A percentile compares a stretch with the other conserved stretches of the same genome.
Conservation (phyloP, 2,329 filamentous ascomycete species). For the Fonsecaea erecta region DNA sequence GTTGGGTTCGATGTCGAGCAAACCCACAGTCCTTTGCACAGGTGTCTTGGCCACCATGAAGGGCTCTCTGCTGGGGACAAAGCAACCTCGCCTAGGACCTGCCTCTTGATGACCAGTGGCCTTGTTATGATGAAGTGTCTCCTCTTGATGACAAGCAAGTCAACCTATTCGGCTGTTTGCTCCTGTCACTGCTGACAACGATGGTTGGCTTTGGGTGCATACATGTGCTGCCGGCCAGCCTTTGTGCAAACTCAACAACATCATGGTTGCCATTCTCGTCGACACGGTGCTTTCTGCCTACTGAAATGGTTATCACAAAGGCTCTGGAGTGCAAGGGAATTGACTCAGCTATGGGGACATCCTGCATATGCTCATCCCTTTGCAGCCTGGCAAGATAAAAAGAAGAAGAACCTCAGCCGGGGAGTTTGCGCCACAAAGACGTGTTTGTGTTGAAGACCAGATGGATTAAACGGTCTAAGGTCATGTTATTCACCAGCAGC, state of each 20-base stretch:
- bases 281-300: neutral
- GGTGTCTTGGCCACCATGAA: neutral
- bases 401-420: neutral
- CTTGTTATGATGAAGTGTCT: neutral
- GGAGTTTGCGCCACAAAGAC: neutral
- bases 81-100: neutral
- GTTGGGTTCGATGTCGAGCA: neutral
- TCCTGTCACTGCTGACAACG: neutral
- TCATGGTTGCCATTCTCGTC: neutral
- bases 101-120: neutral
- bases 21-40: neutral
- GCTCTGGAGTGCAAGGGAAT: neutral
- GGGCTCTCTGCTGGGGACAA: neutral
- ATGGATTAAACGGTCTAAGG: neutral
- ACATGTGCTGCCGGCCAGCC: neutral
- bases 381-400: neutral
- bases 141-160: neutral
- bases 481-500: neutral
- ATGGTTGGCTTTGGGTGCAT: too few relatives aligned
- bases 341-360: neutral
- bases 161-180: neutral
- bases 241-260: neutral
- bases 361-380: neutral
- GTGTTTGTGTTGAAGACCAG: neutral
- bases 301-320: neutral